phyloP scores from a whole-genome alignment of 805 yeast genomes.

The Wickerhamiella musiphila region DNA sequence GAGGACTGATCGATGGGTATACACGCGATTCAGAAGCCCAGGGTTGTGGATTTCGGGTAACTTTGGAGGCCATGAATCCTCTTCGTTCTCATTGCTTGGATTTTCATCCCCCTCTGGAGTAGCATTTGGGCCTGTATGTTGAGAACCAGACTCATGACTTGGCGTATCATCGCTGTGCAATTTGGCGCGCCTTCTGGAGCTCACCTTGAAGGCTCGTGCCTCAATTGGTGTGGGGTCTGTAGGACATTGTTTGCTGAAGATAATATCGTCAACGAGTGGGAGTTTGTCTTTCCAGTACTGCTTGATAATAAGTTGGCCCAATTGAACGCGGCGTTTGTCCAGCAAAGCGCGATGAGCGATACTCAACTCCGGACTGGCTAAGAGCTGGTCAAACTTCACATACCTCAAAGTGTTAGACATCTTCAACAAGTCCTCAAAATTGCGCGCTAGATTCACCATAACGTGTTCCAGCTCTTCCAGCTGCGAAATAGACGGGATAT shows the following conservation, averaged over 20 bases:
- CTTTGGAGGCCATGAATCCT: slow-evolving; percentile 37
- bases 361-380: slow-evolving; percentile 18
- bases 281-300: slow-evolving; percentile 32
- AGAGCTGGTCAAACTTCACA: slow-evolving; percentile 24
- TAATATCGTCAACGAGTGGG: slow-evolving; percentile 38
- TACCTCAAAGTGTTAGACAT: slow-evolving; percentile 37
- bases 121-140: too few species aligned
- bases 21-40: slow-evolving; percentile 48
- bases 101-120: background rate
- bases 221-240: background rate
- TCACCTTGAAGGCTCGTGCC: background rate
- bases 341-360: slow-evolving; percentile 33
- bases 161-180: too few species aligned
- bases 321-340: slow-evolving; percentile 34
- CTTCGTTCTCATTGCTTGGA: background rate
- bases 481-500: slow-evolving; percentile 9
- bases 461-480: slow-evolving; percentile 31
- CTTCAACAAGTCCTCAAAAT: slow-evolving; percentile 32
- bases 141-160: too few species aligned
- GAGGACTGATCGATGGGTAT: slow-evolving; percentile 55
- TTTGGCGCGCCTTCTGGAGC: background rate
- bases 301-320: slow-evolving; percentile 45
- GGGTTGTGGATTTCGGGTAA: slow-evolving; percentile 51
- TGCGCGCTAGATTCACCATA: slow-evolving; percentile 33
- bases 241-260: slow-evolving; percentile 23